Conservation (phyloP, 306 rosid species). For the Purshia tridentata region DNA sequence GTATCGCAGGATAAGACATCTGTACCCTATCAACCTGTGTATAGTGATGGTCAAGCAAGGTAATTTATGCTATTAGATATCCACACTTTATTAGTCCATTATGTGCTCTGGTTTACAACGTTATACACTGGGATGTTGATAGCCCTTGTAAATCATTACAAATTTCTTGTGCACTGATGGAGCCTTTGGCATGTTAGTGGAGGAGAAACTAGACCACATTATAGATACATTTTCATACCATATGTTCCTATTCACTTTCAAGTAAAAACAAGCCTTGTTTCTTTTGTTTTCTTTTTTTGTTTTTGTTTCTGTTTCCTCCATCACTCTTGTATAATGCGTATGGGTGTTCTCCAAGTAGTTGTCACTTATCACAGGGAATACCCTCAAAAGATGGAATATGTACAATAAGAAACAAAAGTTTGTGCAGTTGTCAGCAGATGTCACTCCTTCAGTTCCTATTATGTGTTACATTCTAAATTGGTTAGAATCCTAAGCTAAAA, state of each 20-base stretch:
- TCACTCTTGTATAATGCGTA: not conserved
- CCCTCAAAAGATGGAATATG: not conserved
- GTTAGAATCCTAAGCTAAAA: not conserved
- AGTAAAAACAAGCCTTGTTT: not conserved
- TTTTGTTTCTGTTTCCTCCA: not conserved
- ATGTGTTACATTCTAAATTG: too few species aligned
- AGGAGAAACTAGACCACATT: not conserved
- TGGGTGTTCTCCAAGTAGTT: not conserved
- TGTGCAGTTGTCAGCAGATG: not conserved
- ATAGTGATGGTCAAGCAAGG: constrained; percentile 55
- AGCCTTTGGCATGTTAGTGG: not conserved
- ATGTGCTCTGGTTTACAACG: not conserved
- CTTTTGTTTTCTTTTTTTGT: not conserved
- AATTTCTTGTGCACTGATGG: not conserved
- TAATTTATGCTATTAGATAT: constrained; percentile 14
- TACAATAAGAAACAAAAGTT: not conserved
- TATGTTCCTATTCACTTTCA: not conserved
- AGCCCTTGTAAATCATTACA: not conserved
- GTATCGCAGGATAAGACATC: constrained; percentile 42
- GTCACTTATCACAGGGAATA: not conserved
- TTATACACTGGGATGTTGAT: not conserved
- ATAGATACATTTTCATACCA: too few species aligned
- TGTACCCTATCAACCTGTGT: constrained; percentile 41
- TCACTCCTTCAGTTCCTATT: not conserved
- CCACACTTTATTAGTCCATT: not conserved